Base-by-base conservation (phyloP, 1,284 basidiomycete species). In the Vanrija sp. region DNA sequence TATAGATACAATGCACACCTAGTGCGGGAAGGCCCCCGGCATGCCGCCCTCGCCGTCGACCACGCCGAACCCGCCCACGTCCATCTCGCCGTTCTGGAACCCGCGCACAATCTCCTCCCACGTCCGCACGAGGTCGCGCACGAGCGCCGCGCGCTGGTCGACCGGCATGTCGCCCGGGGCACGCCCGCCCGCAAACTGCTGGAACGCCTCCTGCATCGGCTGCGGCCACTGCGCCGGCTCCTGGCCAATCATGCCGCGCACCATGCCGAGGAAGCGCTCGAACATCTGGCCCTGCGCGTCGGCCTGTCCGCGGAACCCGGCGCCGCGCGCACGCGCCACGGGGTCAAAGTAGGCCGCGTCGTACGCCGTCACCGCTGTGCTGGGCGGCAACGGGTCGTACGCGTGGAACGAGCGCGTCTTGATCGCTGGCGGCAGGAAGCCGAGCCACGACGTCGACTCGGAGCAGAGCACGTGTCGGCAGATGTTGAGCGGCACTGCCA, bases 371-470 rank as follows among this genome's bases (percentile, higher is more conserved):
- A 83, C 63, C 3, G 71, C 67, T 3, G 80, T 76, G 2, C 81
- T 80, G 0, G 90, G 89, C 1, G 89, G 88, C 1, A 93, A 75
- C 0, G 89, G 89, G 67, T 94, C 90, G 61, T 86, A 93, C 3
- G 85, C 83, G 48, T 89, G 77, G 16, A 82, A 72, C 27, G 68
- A 62, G n/a, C 57, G 56, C 9, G 62, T 61, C 25, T 56, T 78
- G 57, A 83, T 81, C 14, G 73, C 61, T 2, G 79, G 77, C 0
- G 88, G 88, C 52, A 91, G 79, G 76, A 89, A 93, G 1, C 83
- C 78, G 49, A 86, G 82, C 82, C 83, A 71, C 27, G 80, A 79
- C 10, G 83, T 79, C 59, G 87, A 85, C 51, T 78, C 73, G 25
- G 76, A 82, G 18, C 89, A 85, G 46, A 86, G 77, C 18, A 89